These are phyloP conservation scores for Daldinia vernicosa DNA, from an alignment of 495 filamentous ascomycete species.

Conservation along the genomic window DNA sequence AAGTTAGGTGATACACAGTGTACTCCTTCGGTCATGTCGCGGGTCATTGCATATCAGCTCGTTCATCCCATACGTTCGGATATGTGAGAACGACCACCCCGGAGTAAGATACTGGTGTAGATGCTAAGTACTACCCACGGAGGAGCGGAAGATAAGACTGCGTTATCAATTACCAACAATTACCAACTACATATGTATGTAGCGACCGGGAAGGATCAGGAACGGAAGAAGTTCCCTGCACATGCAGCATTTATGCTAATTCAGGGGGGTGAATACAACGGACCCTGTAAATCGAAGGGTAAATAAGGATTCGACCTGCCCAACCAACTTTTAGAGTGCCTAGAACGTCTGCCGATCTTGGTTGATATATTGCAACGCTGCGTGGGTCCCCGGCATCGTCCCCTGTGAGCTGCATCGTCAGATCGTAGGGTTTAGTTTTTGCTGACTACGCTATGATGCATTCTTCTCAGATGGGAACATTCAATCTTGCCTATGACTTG, in stretches of 20 bases:
- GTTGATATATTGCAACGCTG: slow-evolving; percentile 33
- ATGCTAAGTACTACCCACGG: background rate
- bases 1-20: slow-evolving; percentile 22
- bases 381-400: background rate
- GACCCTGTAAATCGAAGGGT: slow-evolving; percentile 33
- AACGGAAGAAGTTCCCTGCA: slow-evolving; percentile 32
- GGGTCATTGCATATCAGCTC: slow-evolving; percentile 21
- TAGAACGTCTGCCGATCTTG: slow-evolving; percentile 31
- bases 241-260: slow-evolving; percentile 41
- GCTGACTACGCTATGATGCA: slow-evolving; percentile 14
- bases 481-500: slow-evolving; percentile 5
- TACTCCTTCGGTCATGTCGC: slow-evolving; percentile 27
- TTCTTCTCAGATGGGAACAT: slow-evolving; percentile 11
- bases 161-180: slow-evolving; percentile 6
- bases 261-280: slow-evolving; percentile 39
- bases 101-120: slow-evolving; percentile 2
- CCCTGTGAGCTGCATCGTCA: slow-evolving; percentile 26
- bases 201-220: slow-evolving; percentile 30
- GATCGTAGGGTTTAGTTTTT: slow-evolving; percentile 35
- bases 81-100: background rate
- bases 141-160: slow-evolving; percentile 34
- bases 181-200: background rate
- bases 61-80: slow-evolving; percentile 4
- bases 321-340: slow-evolving; percentile 29
- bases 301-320: slow-evolving; percentile 19